These are phyloP conservation scores for Candolleomyces eurysporus DNA, from an alignment of 768 basidiomycete genomes.

Conservation along the genomic window DNA sequence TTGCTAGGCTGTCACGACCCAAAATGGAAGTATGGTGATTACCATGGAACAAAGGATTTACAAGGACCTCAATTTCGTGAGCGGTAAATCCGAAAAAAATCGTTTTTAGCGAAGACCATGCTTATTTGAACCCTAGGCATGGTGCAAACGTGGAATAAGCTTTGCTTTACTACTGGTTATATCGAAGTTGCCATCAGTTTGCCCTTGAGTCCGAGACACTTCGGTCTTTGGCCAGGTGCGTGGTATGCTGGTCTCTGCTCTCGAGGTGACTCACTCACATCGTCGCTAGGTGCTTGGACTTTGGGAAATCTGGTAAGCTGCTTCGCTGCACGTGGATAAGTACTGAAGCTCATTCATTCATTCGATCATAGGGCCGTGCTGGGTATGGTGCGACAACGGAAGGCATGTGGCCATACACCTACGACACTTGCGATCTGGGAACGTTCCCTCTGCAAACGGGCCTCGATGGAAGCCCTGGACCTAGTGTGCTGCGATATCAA, in stretches of 20 bases:
- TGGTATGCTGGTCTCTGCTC: not conserved
- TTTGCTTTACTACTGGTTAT: conserved; percentile 90
- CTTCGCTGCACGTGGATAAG: not conserved
- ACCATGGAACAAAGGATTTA: conserved; percentile 65
- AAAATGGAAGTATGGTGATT: conserved; percentile 72
- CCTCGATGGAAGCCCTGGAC: conserved; percentile 52
- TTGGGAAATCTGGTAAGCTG: conserved; percentile 61
- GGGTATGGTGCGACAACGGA: conserved; percentile 90
- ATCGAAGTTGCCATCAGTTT: conserved; percentile 72
- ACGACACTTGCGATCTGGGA: conserved; percentile 80
- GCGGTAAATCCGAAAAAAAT: conserved; percentile 48
- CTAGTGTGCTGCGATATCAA: conserved; percentile 46
- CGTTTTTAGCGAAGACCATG: conserved; percentile 14
- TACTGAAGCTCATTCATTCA: conserved; percentile 14
- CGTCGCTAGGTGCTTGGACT: conserved; percentile 53
- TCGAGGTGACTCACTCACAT: not conserved
- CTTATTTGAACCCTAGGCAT: conserved; percentile 39
- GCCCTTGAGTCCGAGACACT: conserved; percentile 53
- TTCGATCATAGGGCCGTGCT: conserved; percentile 60
- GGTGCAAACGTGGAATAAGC: conserved; percentile 86
- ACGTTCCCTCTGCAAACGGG: conserved; percentile 79
- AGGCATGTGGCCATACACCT: conserved; percentile 82
- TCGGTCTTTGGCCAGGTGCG: conserved; percentile 78
- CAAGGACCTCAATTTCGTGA: conserved; percentile 79
- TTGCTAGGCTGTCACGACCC: conserved; percentile 59